phyloP scores from a whole-genome alignment of 2,329 filamentous ascomycete species.

The Xenoacremonium recifei region DNA sequence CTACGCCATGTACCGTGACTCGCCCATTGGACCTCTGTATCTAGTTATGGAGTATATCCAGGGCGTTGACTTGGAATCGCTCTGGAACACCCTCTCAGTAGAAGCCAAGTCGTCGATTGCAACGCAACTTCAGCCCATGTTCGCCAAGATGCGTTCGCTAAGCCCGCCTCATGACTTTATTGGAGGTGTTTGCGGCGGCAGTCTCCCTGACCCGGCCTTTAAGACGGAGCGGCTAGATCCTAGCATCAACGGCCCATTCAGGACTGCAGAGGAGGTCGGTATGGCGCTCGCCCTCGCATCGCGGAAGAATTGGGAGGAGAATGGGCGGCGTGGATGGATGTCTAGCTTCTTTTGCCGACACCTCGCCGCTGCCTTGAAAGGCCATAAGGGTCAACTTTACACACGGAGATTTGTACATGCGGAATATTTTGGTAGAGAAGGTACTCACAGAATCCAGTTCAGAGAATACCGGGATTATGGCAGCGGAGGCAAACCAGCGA shows the following conservation, averaged over 20 bases:
- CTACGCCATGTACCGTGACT: constrained; percentile 10
- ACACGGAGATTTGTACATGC: constrained; percentile 9
- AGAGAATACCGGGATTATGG: neutral
- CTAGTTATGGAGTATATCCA: constrained; percentile 11
- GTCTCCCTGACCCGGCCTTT: neutral
- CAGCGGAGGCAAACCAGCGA: neutral
- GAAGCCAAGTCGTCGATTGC: constrained; percentile 8
- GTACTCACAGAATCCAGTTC: neutral
- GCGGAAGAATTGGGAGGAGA: constrained; percentile 2
- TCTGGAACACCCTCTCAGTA: constrained; percentile 7
- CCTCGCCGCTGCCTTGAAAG: constrained; percentile 3
- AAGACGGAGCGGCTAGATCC: neutral
- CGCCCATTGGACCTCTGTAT: constrained; percentile 1
- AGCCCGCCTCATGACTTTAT: neutral
- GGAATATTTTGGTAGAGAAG: constrained; percentile 9
- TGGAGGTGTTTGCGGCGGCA: constrained; percentile 1
- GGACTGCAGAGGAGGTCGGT: constrained; percentile 4
- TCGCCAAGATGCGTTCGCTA: constrained; percentile 4
- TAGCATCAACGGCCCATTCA: constrained; percentile 7
- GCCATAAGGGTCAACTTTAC: constrained; percentile 8
- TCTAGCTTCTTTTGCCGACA: constrained; percentile 6
- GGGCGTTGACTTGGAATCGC: constrained; percentile 4
- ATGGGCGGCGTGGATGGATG: constrained; percentile 2
- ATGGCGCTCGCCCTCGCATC: constrained; percentile 6
- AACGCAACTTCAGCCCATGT: constrained; percentile 5